Evolutionary conservation across 2,329 filamentous ascomycete species (phyloP), one percentile per base, ranked within the genome.

Genomic region (Xylaria sp.): DNA sequence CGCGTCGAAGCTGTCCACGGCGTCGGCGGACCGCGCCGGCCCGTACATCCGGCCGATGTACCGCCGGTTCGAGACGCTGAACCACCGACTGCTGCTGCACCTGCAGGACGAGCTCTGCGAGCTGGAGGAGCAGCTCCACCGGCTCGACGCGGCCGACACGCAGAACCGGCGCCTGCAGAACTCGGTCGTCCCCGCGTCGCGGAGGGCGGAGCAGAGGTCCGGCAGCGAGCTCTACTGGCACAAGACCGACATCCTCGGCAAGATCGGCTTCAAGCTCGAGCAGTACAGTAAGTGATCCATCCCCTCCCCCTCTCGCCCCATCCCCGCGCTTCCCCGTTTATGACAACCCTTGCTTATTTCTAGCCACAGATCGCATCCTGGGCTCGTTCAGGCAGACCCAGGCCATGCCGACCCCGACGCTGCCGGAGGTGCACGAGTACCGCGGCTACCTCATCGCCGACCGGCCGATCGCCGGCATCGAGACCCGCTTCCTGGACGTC

Each of bases 51-150:
- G 62, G 42, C 90, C 91, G 1, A 81, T 96, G 54, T 96, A 96
- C 70, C 85, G 92, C 40, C 87, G 87, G 52, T 97, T 97, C 66
- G 87, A 90, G 68, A 81, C 84, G 9, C 75, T 96, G 17, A 92
- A 94, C 64, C 91, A 96, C 68, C 86, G 92, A 2, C 75, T 96
- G 2, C 75, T 97, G 2, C 77, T 96, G 0, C 87, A 94, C 58
- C 78, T 96, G 16, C 92, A 96, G 71, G 91, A 96, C 66, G 91
- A 96, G 69, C 83, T 96, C 17, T 79, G 80, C 24, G 88, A 93
- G 63, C 77, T 96, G 37, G 92, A 96, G 71, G 87, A 91, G 64
- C 85, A 92, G 52, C 79, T 97, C 1, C 82, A 84, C 17, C 76
- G 78, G 0, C 72, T 94, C 1, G 92, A 96, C 65, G 74, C 73